Base-by-base conservation (phyloP, 2,329 filamentous ascomycete genomes). In the Penicillium sp. region DNA sequence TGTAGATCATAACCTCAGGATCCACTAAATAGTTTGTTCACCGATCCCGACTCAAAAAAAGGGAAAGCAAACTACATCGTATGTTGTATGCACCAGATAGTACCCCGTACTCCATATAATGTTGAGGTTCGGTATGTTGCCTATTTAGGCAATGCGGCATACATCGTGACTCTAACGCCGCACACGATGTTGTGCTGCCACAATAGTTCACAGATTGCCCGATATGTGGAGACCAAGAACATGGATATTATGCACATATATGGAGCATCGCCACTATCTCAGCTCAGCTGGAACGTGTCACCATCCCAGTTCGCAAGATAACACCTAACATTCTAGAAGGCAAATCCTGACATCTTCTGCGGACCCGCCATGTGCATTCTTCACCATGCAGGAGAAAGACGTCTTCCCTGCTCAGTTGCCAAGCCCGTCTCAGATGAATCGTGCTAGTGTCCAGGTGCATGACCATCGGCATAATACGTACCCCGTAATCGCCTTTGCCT, bases 371-470 rank as follows among this genome's bases (percentile, higher is more conserved):
- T 35, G 31, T 47, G 50, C 31, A 53, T 47, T 53, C 41, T 53
- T 53, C 50, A 47, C 29, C 39, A 44, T 45, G 50, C 50, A 47
- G 50, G 38, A 52, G 17, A 35, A 33, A 45, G 15, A 25, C 31
- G n/a, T 1, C 27, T 29, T 25, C 8, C 19, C 25, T 33, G 8
- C 17, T 27, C 50, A 36, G 41, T 39, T 45, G 50, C 50, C n/a
- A 35, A 44, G 15, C 5, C 8, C 4, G 8, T 36, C 31, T 13
- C 29, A 15, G 17, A 38, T 21, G 39, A 36, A 36, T 53, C 27
- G 15, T 35, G 29, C 29, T 27, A 23, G 21, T 27, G 38, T 10
- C n/a, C 21, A 38, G 39, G 42, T 17, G 49, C 38, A 42, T 42
- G 31, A 6, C 29, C 21, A 45, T 53, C 13, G 21, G 50, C 17